Conservation (phyloP, 805 yeast species). For the Starmerella scarabaei region DNA sequence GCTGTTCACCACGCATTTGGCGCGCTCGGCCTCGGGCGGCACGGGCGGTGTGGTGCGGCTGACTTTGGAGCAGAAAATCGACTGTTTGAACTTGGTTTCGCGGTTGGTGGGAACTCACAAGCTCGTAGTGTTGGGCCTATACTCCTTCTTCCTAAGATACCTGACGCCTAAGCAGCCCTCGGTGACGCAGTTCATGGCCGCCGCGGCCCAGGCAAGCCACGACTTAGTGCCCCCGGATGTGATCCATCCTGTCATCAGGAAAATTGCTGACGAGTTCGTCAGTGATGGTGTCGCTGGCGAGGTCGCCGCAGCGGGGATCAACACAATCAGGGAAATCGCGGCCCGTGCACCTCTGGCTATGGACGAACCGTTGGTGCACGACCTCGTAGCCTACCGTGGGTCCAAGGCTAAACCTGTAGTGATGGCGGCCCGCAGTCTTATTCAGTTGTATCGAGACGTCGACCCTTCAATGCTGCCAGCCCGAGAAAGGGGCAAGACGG, state of each 20-base stretch:
- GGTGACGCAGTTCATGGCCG: conserved; percentile 94
- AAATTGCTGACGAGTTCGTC: conserved; percentile 93
- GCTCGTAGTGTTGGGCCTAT: conserved; percentile 75
- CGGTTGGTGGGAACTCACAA: conserved; percentile 91
- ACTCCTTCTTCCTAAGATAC: conserved; percentile 77
- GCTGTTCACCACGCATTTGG: conserved; percentile 55
- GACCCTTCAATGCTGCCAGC: conserved; percentile 90
- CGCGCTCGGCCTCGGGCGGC: conserved; percentile 8
- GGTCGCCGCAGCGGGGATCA: conserved; percentile 95
- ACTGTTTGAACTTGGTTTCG: conserved; percentile 75
- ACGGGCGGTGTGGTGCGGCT: conserved; percentile 55
- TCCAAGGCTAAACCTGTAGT: conserved; percentile 88
- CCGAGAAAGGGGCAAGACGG: conserved; percentile 88
- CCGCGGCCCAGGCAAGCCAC: conserved; percentile 91
- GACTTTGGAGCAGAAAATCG: conserved; percentile 76
- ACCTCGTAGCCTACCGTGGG: conserved; percentile 77
- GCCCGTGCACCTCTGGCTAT: conserved; percentile 92
- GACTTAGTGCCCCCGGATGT: conserved; percentile 96
- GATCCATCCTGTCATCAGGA: conserved; percentile 64
- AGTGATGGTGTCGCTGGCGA: conserved; percentile 97
- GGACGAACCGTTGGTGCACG: conserved; percentile 76
- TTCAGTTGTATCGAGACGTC: conserved; percentile 77
- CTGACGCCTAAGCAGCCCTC: conserved; percentile 87
- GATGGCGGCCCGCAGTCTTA: conserved; percentile 84
- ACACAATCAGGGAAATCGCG: conserved; percentile 85